Evolutionary conservation across 78 protist species (phyloP), one percentile per base, ranked within the genome.

Genomic region (Bodo saltans): DNA sequence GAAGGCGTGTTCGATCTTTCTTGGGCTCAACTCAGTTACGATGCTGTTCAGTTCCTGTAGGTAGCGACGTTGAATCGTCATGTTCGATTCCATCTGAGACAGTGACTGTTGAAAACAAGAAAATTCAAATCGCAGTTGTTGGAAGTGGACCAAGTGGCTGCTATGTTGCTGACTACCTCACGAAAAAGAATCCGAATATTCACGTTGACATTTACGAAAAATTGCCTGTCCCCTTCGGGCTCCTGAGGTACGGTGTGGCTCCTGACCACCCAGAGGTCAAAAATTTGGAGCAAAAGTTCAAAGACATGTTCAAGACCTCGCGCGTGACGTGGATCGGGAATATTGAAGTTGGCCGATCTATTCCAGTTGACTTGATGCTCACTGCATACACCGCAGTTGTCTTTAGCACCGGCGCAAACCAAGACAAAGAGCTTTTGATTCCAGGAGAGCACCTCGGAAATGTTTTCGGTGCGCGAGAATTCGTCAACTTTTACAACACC

Each of bases 201-300:
- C 40, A 29, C 21, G 85, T 93, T 30, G 90, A 89, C 60, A 42
- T 93, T n/a, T 27, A 81, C 25, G 96, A 93, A 21, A 23, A 71
- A 70, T 84, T 87, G 30, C 93, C 92, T 0, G 83, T 81, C 52
- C 96, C 96, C 1, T 91, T 42, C 42, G 96, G 96, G 0, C 87
- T 93, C 35, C 90, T 88, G 30, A 84, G 96, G 33, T 90, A 82
- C 67, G 96, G 96, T 33, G 93, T 93, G 26, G 94, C 96, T 0
- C 96, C 96, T 0, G 94, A 92, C 81, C 96, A 93, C 38, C 94
- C 84, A 1, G 93, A 91, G 60, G 91, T 83, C 30, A 79, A 90
- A 84, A 71, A 68, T 0, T 72, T 26, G 8, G 67, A 26, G 76
- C 32, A 84, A 42, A 39, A 33, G n/a, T 90, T 87, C 40, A 41